Base-by-base conservation (phyloP, 208 protist genomes). In the Tritrichomonas musculus region DNA sequence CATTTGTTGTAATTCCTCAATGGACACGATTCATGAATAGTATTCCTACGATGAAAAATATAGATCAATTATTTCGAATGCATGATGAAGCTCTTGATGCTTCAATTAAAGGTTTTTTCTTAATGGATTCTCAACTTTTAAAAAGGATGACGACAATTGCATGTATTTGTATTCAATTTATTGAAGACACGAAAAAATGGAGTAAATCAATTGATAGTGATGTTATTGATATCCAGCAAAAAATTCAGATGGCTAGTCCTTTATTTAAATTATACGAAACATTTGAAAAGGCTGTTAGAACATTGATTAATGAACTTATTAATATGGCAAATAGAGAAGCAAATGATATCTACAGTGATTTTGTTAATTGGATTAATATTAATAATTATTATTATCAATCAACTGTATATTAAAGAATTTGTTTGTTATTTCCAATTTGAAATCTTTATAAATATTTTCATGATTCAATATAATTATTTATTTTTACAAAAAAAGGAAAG, bases 351-450 rank as follows among this genome's bases (percentile, higher is more conserved):
- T 88, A 30, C 27, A 33, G 41, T 39, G 77, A 88, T 88, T 88
- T 88, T 33, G 77, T 57, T 27, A 53, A 49, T 33, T 47, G 33
- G 20, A 49, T 88, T 11, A 88, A 88, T 50, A 49, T 88, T 53
- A 88, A 88, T 39, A 14, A 88, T 88, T 25, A 33, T n/a, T 88
- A 88, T 39, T 53, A 57, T 50, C 33, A 82, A 50, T 20, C 2
- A 50, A 39, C 44, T 77, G 69, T 33, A 47, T 77, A 77, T 77
- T 77, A 77, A 77, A n/a, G n/a, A n/a, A n/a, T n/a, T n/a, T n/a
- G n/a, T n/a, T n/a, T n/a, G n/a, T n/a, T n/a, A n/a, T n/a, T n/a
- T n/a, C n/a, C n/a, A n/a, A n/a, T n/a, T n/a, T n/a, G n/a, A n/a
- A n/a, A n/a, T n/a, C n/a, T n/a, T n/a, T n/a, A n/a, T n/a, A n/a